Evolutionary conservation across 1,139 yeast genomes (phyloP).

Genomic region (Lodderomyces elongisporus): DNA sequence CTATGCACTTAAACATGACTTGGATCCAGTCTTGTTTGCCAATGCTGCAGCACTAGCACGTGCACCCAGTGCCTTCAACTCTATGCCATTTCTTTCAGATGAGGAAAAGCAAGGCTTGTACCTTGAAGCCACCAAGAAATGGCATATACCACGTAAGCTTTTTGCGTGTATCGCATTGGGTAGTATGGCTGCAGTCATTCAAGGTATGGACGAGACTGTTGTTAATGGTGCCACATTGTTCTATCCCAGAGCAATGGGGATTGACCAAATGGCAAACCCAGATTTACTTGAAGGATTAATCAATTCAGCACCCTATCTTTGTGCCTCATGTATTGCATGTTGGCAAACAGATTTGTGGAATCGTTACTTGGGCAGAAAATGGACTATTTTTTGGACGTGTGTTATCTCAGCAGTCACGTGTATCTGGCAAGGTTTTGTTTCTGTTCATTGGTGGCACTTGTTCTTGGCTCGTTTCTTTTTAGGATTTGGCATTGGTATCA

Average conservation of each 20-base stretch:
- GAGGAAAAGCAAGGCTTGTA: constrained; percentile 56
- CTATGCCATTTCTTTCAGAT: constrained; percentile 51
- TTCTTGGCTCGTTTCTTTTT: constrained; percentile 67
- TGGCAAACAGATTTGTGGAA: constrained; percentile 72
- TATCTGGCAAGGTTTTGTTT: constrained; percentile 75
- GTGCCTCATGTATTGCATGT: constrained; percentile 66
- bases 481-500: constrained; percentile 79
- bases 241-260: constrained; percentile 55
- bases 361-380: constrained; percentile 61
- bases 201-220: constrained; percentile 91
- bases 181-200: constrained; percentile 86
- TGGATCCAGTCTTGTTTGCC: constrained; percentile 64
- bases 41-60: constrained; percentile 76
- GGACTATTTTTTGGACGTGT: constrained; percentile 69
- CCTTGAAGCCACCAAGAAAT: constrained; percentile 56
- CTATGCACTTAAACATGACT: constrained; percentile 56
- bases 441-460: constrained; percentile 66
- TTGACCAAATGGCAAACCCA: constrained; percentile 36
- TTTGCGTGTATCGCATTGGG: constrained; percentile 65
- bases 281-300: constrained; percentile 72
- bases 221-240: constrained; percentile 78
- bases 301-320: constrained; percentile 77
- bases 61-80: constrained; percentile 53
- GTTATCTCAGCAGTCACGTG: constrained; percentile 61
- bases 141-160: constrained; percentile 60